Base-by-base conservation (phyloP, 2,329 filamentous ascomycete genomes). In the Colletotrichum sp. region DNA sequence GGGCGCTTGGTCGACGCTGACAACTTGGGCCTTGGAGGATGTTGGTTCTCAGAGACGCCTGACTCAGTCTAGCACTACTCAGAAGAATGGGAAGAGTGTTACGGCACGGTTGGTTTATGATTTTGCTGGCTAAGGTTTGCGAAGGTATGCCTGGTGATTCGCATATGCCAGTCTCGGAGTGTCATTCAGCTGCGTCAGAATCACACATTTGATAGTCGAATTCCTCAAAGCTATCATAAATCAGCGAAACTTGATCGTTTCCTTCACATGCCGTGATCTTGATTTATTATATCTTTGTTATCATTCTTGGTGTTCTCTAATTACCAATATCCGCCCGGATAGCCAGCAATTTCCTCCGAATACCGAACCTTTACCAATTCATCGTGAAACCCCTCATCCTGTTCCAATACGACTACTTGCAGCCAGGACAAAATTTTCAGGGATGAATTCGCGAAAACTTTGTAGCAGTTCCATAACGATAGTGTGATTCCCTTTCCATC, bases 81-180 rank as follows among this genome's bases (percentile, higher is more conserved):
- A 63, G 59, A 63, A 63, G 59, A 63, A 63, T 18, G 34, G 59
- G 8, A 63, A 63, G 34, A 43, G 59, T 33, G 59, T 63, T 21
- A 63, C 27, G 6, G 59, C 33, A 7, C 59, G 59, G 18, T 11
- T 63, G 11, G 59, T 63, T 21, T 63, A 63, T 21, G 59, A 63
- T 38, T 63, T n/a, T 16, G 12, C 21, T 6, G n/a, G n/a, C 21
- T 55, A 55, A 16, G 5, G 38, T 43, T 43, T 43, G 38, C 38
- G 8, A 43, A 43, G 16, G 18, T 43, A 16, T 43, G 5, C 38
- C 18, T 6, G 38, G 5, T 43, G 16, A 43, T 43, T 43, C 38
- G 38, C 0, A n/a, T 18, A n/a, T n/a, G 38, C 38, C 16, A 43
- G 18, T 43, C n/a, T 43, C 38, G 38, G 38, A 43, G 8, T 9